Conservation (phyloP, 2,329 filamentous ascomycete species). For the Dothistroma pini region DNA sequence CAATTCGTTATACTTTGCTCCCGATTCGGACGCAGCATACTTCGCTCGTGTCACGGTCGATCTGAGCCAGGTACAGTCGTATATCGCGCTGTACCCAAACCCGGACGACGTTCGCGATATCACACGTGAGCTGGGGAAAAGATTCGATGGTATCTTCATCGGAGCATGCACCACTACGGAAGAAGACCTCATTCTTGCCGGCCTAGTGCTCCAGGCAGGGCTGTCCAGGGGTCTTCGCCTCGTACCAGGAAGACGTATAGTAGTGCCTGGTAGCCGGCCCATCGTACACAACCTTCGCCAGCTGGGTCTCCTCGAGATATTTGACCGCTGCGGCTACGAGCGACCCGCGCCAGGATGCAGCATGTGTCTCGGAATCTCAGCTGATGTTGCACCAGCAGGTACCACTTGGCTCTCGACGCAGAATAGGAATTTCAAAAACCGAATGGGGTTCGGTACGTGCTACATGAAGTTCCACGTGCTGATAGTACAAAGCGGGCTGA, state of each 20-base stretch:
- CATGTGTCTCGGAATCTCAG: conserved; percentile 10
- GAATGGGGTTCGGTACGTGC: conserved; percentile 10
- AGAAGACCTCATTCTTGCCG: conserved; percentile 15
- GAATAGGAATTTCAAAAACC: conserved; percentile 14
- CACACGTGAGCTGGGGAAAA: conserved; percentile 3
- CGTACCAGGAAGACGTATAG: background rate
- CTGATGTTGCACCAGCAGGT: conserved; percentile 8
- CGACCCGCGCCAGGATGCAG: conserved; percentile 4
- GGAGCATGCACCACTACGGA: conserved; percentile 16
- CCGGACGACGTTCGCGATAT: conserved; percentile 13
- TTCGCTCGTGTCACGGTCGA: conserved; percentile 3
- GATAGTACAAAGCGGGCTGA: background rate
- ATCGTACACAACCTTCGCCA: conserved; percentile 9
- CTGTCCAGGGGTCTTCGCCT: conserved; percentile 1
- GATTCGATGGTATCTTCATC: conserved; percentile 15
- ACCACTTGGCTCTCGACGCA: conserved; percentile 9
- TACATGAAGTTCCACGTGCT: background rate
- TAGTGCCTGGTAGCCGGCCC: conserved; percentile 11
- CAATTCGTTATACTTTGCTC: conserved; percentile 8
- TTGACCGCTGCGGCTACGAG: conserved; percentile 5
- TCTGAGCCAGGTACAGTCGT: conserved; percentile 6
- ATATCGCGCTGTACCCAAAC: conserved; percentile 8
- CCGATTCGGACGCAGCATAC: conserved; percentile 9
- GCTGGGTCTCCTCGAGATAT: conserved; percentile 9
- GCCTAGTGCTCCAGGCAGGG: conserved; percentile 6